These are phyloP conservation scores for Medicago lupulina DNA, from an alignment of 306 rosid species.

Conservation along the genomic window DNA sequence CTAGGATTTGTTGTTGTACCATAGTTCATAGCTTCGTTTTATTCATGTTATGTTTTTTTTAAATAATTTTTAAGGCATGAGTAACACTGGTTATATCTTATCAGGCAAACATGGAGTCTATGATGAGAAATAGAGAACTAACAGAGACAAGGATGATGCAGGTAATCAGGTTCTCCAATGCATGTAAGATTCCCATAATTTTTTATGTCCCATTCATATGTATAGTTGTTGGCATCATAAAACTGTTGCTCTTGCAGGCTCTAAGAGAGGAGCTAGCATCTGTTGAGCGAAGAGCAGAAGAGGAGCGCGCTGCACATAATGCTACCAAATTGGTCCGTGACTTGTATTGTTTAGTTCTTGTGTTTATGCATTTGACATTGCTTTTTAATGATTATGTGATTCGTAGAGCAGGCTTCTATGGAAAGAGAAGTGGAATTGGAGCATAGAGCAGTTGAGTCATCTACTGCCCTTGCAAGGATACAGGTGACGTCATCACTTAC, in stretches of 20 bases:
- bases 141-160: slow-evolving; percentile 99
- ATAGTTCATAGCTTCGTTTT: slow-evolving; percentile 5
- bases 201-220: slow-evolving; percentile 26
- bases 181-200: slow-evolving; percentile 39
- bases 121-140: slow-evolving; percentile 94
- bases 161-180: slow-evolving; percentile 54
- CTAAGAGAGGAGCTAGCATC: slow-evolving; percentile 91
- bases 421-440: slow-evolving; percentile 98
- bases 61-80: slow-evolving; percentile 35
- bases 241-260: slow-evolving; percentile 59
- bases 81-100: slow-evolving; percentile 36
- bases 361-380: slow-evolving; percentile 33
- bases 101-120: slow-evolving; percentile 92
- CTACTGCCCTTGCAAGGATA: slow-evolving; percentile 91
- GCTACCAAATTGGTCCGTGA: slow-evolving; percentile 84
- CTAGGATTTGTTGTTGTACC: slow-evolving; percentile 9
- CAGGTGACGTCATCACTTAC: slow-evolving; percentile 72
- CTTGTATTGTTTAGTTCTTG: slow-evolving; percentile 27
- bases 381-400: slow-evolving; percentile 39
- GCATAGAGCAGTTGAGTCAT: slow-evolving; percentile 91
- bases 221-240: slow-evolving; percentile 32
- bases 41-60: slow-evolving; percentile 32
- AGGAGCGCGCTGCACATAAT: slow-evolving; percentile 90
- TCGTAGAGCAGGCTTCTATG: slow-evolving; percentile 83
- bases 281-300: slow-evolving; percentile 96